Conservation (phyloP, 371 early-diverging fungal species). For the Mucor indicus region DNA sequence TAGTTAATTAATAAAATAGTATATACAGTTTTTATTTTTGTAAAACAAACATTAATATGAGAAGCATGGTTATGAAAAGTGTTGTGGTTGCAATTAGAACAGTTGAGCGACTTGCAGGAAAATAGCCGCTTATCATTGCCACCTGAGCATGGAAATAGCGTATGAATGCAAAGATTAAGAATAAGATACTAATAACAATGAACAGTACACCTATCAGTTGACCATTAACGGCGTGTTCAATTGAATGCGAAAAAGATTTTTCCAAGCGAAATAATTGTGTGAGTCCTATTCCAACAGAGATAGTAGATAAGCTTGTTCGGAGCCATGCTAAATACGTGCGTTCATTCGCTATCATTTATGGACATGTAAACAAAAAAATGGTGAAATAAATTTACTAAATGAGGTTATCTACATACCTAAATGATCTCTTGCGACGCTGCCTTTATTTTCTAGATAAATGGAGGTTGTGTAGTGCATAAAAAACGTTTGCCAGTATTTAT, state of each 20-base stretch:
- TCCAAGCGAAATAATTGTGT: slow-evolving; percentile 72
- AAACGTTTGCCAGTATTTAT: slow-evolving; percentile 3
- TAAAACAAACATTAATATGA: slow-evolving; percentile 9
- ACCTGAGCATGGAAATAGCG: slow-evolving; percentile 72
- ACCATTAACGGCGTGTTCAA: slow-evolving; percentile 21
- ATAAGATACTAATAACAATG: slow-evolving; percentile 59
- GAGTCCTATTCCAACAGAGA: slow-evolving; percentile 78
- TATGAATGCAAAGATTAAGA: slow-evolving; percentile 61
- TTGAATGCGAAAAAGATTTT: slow-evolving; percentile 20
- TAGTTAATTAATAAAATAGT: too few species aligned
- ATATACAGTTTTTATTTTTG: slow-evolving; percentile 1
- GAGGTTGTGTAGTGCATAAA: slow-evolving; percentile 18
- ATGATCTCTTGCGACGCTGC: slow-evolving; percentile 78
- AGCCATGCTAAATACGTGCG: slow-evolving; percentile 81
- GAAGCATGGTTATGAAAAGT: slow-evolving; percentile 34
- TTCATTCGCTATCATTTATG: slow-evolving; percentile 61
- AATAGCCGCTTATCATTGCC: slow-evolving; percentile 64
- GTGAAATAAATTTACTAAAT: too few species aligned
- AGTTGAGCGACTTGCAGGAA: slow-evolving; percentile 69
- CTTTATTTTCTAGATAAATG: slow-evolving; percentile 68
- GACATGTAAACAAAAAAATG: slow-evolving; percentile 1
- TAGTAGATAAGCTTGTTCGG: slow-evolving; percentile 70
- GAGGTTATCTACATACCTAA: too few species aligned
- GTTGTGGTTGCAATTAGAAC: slow-evolving; percentile 41
- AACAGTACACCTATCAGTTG: slow-evolving; percentile 54